Percentiles rank a stretch among this genome's conserved stretches.
These are phyloP conservation scores for Prunus salicina DNA, from an alignment of 306 rosid species.

Conservation along the genomic window DNA sequence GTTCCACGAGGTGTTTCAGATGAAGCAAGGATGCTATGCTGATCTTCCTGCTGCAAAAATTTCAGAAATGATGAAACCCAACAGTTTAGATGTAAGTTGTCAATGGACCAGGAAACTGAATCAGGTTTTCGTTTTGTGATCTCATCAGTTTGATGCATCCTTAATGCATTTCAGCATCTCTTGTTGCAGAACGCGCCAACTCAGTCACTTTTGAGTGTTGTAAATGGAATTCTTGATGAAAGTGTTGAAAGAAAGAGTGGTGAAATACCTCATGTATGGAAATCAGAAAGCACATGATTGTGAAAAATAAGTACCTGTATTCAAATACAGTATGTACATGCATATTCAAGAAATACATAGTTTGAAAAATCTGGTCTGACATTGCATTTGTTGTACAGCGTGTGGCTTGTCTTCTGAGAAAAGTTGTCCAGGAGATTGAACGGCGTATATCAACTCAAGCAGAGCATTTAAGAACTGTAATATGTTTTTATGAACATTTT, in stretches of 20 bases:
- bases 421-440: slow-evolving; percentile 90
- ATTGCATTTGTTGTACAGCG: slow-evolving; percentile 46
- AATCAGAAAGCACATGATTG: slow-evolving; percentile 1
- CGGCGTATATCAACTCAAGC: slow-evolving; percentile 86
- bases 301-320: slow-evolving; percentile 15
- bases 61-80: slow-evolving; percentile 82
- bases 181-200: slow-evolving; percentile 95
- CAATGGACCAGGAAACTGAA: neutral
- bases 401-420: slow-evolving; percentile 74
- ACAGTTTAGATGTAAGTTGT: slow-evolving; percentile 61
- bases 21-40: slow-evolving; percentile 59
- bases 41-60: slow-evolving; percentile 78
- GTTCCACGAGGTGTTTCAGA: slow-evolving; percentile 70
- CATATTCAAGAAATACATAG: neutral
- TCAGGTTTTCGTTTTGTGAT: neutral
- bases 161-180: slow-evolving; percentile 71
- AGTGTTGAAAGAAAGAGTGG: slow-evolving; percentile 77
- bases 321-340: slow-evolving; percentile 8
- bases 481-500: slow-evolving; percentile 10
- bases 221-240: slow-evolving; percentile 84
- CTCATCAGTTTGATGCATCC: slow-evolving; percentile 39
- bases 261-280: slow-evolving; percentile 80
- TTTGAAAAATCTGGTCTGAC: slow-evolving; percentile 14
- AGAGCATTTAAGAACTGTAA: slow-evolving; percentile 76
- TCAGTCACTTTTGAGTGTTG: slow-evolving; percentile 82